These are phyloP conservation scores for Microascus cirrosus DNA, from an alignment of 2,329 filamentous ascomycete species.

Conservation along the genomic window DNA sequence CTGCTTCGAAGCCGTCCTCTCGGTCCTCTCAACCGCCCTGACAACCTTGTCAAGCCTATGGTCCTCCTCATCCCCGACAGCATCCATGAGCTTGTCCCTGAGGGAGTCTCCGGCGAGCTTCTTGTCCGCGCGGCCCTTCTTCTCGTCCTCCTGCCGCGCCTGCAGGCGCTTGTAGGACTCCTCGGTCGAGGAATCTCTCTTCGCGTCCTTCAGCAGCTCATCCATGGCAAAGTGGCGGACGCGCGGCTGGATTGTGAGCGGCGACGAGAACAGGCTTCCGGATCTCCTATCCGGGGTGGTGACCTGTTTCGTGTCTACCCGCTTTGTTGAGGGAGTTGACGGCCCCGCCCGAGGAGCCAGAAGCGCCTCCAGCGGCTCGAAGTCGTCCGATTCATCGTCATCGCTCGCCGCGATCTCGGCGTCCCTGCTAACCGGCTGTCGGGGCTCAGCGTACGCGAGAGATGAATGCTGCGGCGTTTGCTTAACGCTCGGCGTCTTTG, in stretches of 20 bases:
- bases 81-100: conserved; percentile 2
- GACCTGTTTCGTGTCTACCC: not conserved
- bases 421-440: conserved; percentile 1
- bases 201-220: conserved; percentile 46
- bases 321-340: not conserved
- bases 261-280: not conserved
- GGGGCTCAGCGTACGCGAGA: not conserved
- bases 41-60: conserved; percentile 13
- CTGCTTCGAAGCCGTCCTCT: conserved; percentile 20
- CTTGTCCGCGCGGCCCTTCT: not conserved
- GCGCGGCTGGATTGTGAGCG: conserved; percentile 3
- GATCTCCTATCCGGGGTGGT: not conserved
- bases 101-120: conserved; percentile 5
- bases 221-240: conserved; percentile 41
- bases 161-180: conserved; percentile 30
- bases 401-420: conserved; percentile 3
- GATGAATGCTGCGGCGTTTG: not conserved
- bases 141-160: not conserved
- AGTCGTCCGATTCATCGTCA: conserved; percentile 4
- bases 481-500: not conserved
- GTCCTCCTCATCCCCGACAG: conserved; percentile 5
- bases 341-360: not conserved
- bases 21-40: conserved; percentile 38
- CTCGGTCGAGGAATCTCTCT: conserved; percentile 46
- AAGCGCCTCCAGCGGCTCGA: conserved; percentile 2